Evolutionary conservation across 768 basidiomycete genomes (phyloP), one percentile per base, ranked within the genome.

Genomic region (Hygrophoropsis aurantiaca): DNA sequence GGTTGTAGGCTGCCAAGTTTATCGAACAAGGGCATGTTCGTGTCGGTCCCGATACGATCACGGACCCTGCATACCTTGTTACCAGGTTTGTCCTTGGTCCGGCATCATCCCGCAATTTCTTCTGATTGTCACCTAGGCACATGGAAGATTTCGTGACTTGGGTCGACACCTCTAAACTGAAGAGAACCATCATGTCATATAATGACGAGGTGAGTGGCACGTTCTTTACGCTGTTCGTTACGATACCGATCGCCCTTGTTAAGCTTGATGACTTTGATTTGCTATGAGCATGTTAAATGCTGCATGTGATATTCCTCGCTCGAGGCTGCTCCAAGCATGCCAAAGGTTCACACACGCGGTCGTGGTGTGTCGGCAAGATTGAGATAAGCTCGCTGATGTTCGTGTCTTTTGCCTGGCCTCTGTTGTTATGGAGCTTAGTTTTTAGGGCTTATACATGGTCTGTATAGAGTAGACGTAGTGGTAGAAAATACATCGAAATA

Each of bases 131-230:
- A 26, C 21, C 19, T 48, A 90, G 95, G 58, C 89, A 93, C 55
- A 94, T 97, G 94, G 94, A 98, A 62, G 97, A 99, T 76, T 99
- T 94, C 69, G 92, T 98, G 37, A 99, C 97, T 27, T 99, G 97
- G 97, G 94, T 98, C 18, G 94, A 97, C 62, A 92, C 92, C 20
- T 94, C 91, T 55, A 95, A 95, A 65, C 80, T 97, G 62, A 97
- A 95, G 82, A 79, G 95, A 45, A 94, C 91, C 0, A 84, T 98
- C 68, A 87, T 94, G 88, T 70, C 75, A 50, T 99, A 99, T 77
- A 99, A 99, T 64, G 94, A 97, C 71, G 87, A 97, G 82, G 90
- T 90, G 44, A 26, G 74, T 60, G 15, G 26, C 16, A 44, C 40
- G 59, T 24, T 21, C 48, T n/a, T 49, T 30, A 39, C 10, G 1